These are phyloP conservation scores for Stemphylium beticola DNA, from an alignment of 2,329 filamentous ascomycete genomes.

Conservation along the genomic window DNA sequence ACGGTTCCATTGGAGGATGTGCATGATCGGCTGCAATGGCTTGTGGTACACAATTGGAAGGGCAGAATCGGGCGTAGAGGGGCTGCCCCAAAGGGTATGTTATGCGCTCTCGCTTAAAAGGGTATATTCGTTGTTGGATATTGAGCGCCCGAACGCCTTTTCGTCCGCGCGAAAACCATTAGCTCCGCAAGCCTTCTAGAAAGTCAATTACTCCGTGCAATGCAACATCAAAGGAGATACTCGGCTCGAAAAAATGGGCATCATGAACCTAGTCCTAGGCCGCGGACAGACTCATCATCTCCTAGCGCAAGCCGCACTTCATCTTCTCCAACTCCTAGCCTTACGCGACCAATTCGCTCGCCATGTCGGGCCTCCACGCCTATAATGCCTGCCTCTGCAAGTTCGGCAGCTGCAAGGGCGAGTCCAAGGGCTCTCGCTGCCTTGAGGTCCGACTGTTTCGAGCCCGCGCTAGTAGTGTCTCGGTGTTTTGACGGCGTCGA, in stretches of 20 bases:
- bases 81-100: not conserved
- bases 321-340: conserved; percentile 85
- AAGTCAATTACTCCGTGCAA: not conserved
- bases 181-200: conserved; percentile 11
- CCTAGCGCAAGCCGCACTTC: conserved; percentile 87
- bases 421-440: conserved; percentile 61
- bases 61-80: conserved; percentile 4
- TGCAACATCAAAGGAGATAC: not conserved
- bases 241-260: conserved; percentile 2
- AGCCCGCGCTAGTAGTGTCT: conserved; percentile 21
- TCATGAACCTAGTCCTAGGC: conserved; percentile 62
- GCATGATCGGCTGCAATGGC: not conserved
- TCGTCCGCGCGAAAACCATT: not conserved
- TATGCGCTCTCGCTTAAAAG: conserved; percentile 4
- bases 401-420: conserved; percentile 76
- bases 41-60: conserved; percentile 3
- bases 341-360: conserved; percentile 85
- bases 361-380: conserved; percentile 78
- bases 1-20: conserved; percentile 5
- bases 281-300: conserved; percentile 85
- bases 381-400: conserved; percentile 86
- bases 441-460: conserved; percentile 39
- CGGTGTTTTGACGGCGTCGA: conserved; percentile 25
- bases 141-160: not conserved
- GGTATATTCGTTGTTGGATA: conserved; percentile 13